Percentiles rank a stretch among this genome's conserved stretches.
Conservation (phyloP, 192 early-diverging fungal genomes). For the Backusella mclennaniae region DNA sequence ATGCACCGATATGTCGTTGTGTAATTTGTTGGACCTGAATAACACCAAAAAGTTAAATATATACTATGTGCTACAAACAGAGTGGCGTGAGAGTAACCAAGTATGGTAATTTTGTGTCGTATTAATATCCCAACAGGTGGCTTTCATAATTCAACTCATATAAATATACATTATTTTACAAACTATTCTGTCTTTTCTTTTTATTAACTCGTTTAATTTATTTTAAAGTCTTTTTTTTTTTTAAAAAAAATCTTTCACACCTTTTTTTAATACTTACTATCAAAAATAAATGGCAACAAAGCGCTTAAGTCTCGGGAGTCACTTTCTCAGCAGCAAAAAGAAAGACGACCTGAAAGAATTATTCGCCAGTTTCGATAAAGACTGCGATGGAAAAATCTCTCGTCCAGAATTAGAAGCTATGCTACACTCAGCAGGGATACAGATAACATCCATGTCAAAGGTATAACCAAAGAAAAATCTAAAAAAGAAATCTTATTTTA, state of each 20-base stretch:
- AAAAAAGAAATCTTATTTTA: slow-evolving; percentile 45
- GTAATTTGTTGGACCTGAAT: not conserved
- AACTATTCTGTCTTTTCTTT: not conserved
- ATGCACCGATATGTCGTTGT: not conserved
- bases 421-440: slow-evolving; percentile 36
- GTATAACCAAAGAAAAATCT: slow-evolving; percentile 52
- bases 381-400: slow-evolving; percentile 41
- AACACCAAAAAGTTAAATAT: too few species aligned
- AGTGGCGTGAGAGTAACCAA: not conserved
- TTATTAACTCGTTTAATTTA: not conserved
- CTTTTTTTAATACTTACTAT: not conserved
- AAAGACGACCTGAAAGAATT: slow-evolving; percentile 31
- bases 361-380: slow-evolving; percentile 49
- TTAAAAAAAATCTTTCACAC: not conserved
- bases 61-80: not conserved
- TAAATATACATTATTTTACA: not conserved
- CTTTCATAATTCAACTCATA: not conserved
- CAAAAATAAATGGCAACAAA: slow-evolving; percentile 11
- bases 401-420: slow-evolving; percentile 36
- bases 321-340: slow-evolving; percentile 25
- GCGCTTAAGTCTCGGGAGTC: slow-evolving; percentile 14
- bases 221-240: not conserved
- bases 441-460: slow-evolving; percentile 57
- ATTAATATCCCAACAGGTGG: not conserved
- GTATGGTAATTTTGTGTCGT: not conserved